Conservation (phyloP, 2,329 filamentous ascomycete genomes). For the Dactylellina haptotyla region DNA sequence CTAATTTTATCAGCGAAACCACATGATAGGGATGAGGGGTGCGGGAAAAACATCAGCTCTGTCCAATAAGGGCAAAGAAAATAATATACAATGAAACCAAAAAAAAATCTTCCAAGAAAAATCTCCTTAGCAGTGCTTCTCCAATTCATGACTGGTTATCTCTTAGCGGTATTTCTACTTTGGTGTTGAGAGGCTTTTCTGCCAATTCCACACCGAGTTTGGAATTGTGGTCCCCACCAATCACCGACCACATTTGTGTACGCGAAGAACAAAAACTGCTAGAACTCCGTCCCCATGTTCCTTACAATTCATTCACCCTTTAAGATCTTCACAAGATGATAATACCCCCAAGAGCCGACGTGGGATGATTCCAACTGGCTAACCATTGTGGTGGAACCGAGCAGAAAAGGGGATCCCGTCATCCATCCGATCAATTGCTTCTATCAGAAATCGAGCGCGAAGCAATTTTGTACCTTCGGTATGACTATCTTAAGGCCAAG, state of each 20-base stretch:
- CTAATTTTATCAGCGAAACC: conserved; percentile 34
- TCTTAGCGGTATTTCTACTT: conserved; percentile 6
- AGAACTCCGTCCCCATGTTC: background rate
- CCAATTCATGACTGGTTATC: too few relatives aligned
- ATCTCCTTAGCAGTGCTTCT: background rate
- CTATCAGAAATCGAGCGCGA: too few relatives aligned
- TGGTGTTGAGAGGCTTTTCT: conserved; percentile 22
- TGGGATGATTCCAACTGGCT: conserved; percentile 17
- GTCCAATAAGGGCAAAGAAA: conserved; percentile 35
- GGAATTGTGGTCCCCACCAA: background rate
- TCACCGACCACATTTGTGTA: background rate
- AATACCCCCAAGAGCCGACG: background rate
- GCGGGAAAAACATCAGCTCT: conserved; percentile 16
- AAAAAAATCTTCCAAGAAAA: background rate
- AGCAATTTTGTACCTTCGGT: too few relatives aligned
- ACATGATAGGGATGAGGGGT: conserved; percentile 18
- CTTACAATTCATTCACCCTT: background rate
- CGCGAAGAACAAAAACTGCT: background rate
- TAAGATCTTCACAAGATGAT: conserved; percentile 5
- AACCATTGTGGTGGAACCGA: conserved; percentile 8
- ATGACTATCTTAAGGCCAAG: conserved; percentile 32
- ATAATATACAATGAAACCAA: conserved; percentile 43
- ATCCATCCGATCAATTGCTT: conserved; percentile 10
- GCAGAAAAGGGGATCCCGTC: background rate
- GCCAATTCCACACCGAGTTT: background rate